These are phyloP conservation scores for Neopestalotiopsis sp. DNA, from an alignment of 2,329 filamentous ascomycete species.

Conservation along the genomic window DNA sequence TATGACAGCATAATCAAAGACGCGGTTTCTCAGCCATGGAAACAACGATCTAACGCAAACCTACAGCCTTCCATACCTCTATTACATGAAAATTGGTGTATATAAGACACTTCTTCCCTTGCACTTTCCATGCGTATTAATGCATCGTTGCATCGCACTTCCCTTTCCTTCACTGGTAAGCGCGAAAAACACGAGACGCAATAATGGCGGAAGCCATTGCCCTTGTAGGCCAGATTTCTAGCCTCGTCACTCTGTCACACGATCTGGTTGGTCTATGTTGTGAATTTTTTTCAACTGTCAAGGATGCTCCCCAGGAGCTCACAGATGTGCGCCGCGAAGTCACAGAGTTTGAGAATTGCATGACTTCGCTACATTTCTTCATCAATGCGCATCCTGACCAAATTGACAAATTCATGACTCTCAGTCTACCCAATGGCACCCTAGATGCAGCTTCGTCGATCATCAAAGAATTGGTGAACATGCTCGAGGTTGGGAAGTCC, in stretches of 20 bases:
- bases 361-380: background rate
- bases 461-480: background rate
- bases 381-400: background rate
- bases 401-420: background rate
- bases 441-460: background rate
- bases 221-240: constrained; percentile 1
- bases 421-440: background rate
- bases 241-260: background rate
- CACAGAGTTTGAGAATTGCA: background rate
- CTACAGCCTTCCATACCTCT: too few relatives aligned
- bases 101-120: too few relatives aligned
- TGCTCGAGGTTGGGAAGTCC: background rate
- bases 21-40: too few relatives aligned
- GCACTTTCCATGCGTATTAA: too few relatives aligned
- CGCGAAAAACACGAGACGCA: background rate
- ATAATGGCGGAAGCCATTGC: background rate
- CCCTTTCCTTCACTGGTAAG: background rate
- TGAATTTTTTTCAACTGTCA: background rate
- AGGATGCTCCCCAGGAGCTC: background rate
- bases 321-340: background rate
- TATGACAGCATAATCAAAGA: too few relatives aligned
- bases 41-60: too few relatives aligned
- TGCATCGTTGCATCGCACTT: background rate
- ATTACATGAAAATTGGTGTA: too few relatives aligned
- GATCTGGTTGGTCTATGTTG: background rate